Evolutionary conservation across 106 monocot species (phyloP).

Genomic region (Agapanthus africanus): DNA sequence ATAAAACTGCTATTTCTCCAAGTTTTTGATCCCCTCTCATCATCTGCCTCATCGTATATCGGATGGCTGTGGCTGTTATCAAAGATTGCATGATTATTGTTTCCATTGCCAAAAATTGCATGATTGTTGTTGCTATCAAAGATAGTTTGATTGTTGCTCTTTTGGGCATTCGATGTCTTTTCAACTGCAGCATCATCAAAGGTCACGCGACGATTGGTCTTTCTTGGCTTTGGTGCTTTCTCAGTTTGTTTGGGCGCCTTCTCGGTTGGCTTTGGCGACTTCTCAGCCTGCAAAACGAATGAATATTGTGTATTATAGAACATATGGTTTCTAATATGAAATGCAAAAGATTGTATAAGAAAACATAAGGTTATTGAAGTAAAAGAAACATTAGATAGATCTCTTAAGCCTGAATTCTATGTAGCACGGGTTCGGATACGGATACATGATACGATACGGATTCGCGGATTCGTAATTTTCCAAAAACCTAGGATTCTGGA

Average conservation of each 20-base stretch:
- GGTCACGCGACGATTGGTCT: slow-evolving; percentile 10
- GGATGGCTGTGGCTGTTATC: neutral
- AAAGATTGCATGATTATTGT: neutral
- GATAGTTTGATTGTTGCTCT: neutral
- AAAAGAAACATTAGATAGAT: too few species aligned
- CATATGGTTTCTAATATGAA: too few species aligned
- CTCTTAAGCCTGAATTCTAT: too few species aligned
- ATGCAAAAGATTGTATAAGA: too few species aligned
- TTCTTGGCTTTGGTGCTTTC: slow-evolving; percentile 8
- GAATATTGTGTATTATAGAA: too few species aligned
- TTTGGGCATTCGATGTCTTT: neutral
- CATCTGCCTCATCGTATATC: neutral
- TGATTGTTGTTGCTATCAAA: too few species aligned
- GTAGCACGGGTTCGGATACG: too few species aligned
- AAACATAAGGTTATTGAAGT: too few species aligned
- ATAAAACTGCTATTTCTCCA: slow-evolving; percentile 15
- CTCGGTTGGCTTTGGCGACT: neutral
- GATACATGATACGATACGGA: too few species aligned
- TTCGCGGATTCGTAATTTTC: too few species aligned
- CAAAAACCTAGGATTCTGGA: too few species aligned
- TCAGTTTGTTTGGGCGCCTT: neutral
- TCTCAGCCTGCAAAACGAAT: too few species aligned
- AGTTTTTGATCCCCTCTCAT: neutral
- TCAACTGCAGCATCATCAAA: slow-evolving; percentile 6
- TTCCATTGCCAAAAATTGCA: neutral